phyloP scores from a whole-genome alignment of 352 stramenopile species.

The Proteromonas lacertae region DNA sequence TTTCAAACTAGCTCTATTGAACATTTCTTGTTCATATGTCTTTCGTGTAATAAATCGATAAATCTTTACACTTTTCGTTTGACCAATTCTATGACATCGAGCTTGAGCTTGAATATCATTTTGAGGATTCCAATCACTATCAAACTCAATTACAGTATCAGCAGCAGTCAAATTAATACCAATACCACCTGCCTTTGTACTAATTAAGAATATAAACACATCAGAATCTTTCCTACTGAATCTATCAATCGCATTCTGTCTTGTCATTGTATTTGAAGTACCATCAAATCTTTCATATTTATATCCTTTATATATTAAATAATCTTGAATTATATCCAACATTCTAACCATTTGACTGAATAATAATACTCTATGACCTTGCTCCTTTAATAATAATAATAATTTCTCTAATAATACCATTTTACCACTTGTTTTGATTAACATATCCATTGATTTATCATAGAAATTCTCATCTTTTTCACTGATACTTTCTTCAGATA shows the following conservation, averaged over 20 bases:
- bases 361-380: conserved; percentile 81
- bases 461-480: conserved; percentile 5
- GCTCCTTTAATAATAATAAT: conserved; percentile 61
- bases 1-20: conserved; percentile 75
- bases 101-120: conserved; percentile 25
- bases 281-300: conserved; percentile 89
- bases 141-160: no score
- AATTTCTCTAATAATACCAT: conserved; percentile 95
- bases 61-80: conserved; percentile 50
- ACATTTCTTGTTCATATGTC: conserved; percentile 98
- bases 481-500: conserved; percentile 2
- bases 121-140: conserved; percentile 96
- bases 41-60: conserved; percentile 19
- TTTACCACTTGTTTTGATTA: conserved; percentile 81
- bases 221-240: conserved; percentile 39
- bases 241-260: conserved; percentile 47
- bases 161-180: no score
- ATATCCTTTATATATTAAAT: conserved; percentile 50
- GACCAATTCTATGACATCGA: no score
- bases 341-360: conserved; percentile 68
- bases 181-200: conserved; percentile 76
- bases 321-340: conserved; percentile 96
- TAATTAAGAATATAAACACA: conserved; percentile 88
- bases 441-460: conserved; percentile 8
- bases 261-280: conserved; percentile 1